Evolutionary conservation across 2,329 filamentous ascomycete species (phyloP), one percentile per base, ranked within the genome.

Genomic region (Ceratocystis huliohia): DNA sequence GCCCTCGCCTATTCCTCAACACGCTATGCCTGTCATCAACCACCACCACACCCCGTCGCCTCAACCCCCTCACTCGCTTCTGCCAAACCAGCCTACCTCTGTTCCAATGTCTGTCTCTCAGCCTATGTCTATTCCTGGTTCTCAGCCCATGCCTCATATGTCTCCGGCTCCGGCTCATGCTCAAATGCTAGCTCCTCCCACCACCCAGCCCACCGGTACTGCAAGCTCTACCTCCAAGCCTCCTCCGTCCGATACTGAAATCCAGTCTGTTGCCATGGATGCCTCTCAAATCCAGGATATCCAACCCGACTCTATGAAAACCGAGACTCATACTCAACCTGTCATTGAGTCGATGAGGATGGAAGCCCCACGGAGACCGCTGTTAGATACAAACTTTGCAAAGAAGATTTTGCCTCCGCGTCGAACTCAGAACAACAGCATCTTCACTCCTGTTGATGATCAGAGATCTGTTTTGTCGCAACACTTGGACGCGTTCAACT

Each of bases 361-460:
- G 66, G 66, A 67, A 37, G 66, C 66, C 45, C 75, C 77, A 2
- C 76, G 78, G 68, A 76, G 78, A 44, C 80, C 77, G 7, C 71
- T 80, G 56, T 73, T 82, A 64, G 82, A 82, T 70, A 83, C 78
- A 5, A 79, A 79, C 62, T 75, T 76, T 45, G 78, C 78, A 20
- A 81, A 84, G 69, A 84, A 83, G 74, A 84, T 83, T 70, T 78
- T 89, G 69, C 86, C 88, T 1, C 88, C 87, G 72, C 86, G 89
- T 15, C 63, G 66, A 8, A 33, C 64, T 10, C 66, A 44, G 92
- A 92, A 74, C 87, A 88, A 25, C 88, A 92, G 73, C 74, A 97
- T 99, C 68, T 97, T 97, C 74, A 99, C 94, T 0, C 94, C 94
- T 0, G 96, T 99, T 69, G 94, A 97, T 72, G 92, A 96, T 74